Evolutionary conservation across 2,329 filamentous ascomycete genomes (phyloP), one percentile per base, ranked within the genome.

Genomic region (Dothistroma septosporum): DNA sequence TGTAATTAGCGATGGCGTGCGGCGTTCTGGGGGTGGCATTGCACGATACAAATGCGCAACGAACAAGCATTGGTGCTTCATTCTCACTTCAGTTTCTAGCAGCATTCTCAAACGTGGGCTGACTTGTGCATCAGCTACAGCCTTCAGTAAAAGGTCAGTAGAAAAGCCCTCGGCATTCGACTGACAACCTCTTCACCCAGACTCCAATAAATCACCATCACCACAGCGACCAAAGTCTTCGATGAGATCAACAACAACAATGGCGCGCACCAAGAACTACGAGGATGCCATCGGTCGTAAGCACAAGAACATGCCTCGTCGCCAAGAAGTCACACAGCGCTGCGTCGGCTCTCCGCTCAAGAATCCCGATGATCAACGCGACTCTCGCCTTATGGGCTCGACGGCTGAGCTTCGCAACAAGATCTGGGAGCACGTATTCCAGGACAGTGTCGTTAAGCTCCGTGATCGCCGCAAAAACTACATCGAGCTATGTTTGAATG

Each of bases 1-100:
- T 54, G 49, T 11, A 58, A 60, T 63, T 63, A 65, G 63, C 63
- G 63, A 63, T 55, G 63, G 63, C 59, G 63, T 53, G 33, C 12
- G 63, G 63, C 49, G 58, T 61, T 60, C 16, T 28, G 35, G 48
- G 16, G 24, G 24, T 3, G 56, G 41, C 49, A 60, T 33, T 31
- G 52, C 49, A 55, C 55, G 58, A 55, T 55, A 48, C 53, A 55
- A 48, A 49, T 32, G 46, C 37, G 37, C 52, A 33, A 24, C 2
- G 52, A 54, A 22, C 37, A 22, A 2, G 19, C 14, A 33, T 31
- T 19, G 28, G 1, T 19, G 5, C 48, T 24, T 28, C 8, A 37
- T 37, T 21, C 41, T 41, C 4, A 54, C 52, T 19, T 54, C 52
- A 35, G 5, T 16, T 41, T 14, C 32, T 21, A 28, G 31, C 10